Evolutionary conservation across 495 filamentous ascomycete species (phyloP), one percentile per base, ranked within the genome.

Genomic region (Podospora sp.): DNA sequence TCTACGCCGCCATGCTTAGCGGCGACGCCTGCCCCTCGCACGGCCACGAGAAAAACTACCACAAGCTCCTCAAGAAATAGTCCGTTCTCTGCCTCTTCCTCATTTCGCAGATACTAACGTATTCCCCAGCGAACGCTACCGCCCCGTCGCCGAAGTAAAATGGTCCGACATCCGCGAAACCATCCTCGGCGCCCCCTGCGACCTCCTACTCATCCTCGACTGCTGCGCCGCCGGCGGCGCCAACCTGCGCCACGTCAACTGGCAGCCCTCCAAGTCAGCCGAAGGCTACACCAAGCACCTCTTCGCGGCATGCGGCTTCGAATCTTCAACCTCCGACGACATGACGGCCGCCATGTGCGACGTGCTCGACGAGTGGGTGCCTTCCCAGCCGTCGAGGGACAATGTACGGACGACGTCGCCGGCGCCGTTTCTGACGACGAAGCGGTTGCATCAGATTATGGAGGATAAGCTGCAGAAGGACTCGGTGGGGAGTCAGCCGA

Each of bases 151-250:
- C 29, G 60, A 69, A 58, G 26, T 78, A 20, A 63, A 69, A 49
- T 78, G 76, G 76, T 62, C 68, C 21, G 51, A 67, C 6, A 67
- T 78, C 67, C 73, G 75, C 21, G 24, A 24, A 24, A 60, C 65
- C 26, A 60, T 78, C 55, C 75, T 77, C 57, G 64, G 65, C 20
- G 65, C 74, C 12, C 65, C 71, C 18, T 71, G 62, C 35, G 76
- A 78, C 63, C 53, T 77, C 6, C 69, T 78, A 6, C 68, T 78
- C 22, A 60, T 78, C 24, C 73, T 78, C 60, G 76, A 78, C 69
- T 77, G 76, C 70, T 78, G 76, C 70, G 73, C 75, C 0, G 76
- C 75, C 12, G 75, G 75, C 62, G 74, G 69, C 56, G 75, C 74
- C 40, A 72, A 68, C 60, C 71, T 73, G 3, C 57, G 62, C 4